These are phyloP conservation scores for Aspergillus steynii DNA, from an alignment of 495 filamentous ascomycete genomes.

Conservation along the genomic window DNA sequence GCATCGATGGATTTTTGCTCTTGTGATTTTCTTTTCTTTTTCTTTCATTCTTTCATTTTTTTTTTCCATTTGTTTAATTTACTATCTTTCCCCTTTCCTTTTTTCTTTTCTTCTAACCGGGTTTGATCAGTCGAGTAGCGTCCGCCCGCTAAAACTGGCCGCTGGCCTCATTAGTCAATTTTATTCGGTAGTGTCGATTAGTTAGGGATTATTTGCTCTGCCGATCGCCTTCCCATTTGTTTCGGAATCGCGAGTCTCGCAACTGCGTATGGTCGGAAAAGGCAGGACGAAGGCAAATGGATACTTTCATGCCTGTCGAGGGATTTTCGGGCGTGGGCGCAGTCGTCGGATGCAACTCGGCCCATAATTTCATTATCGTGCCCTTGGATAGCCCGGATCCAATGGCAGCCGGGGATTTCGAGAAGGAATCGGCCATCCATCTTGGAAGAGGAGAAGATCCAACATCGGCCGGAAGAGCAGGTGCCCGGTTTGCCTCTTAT, in stretches of 20 bases:
- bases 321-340: no score
- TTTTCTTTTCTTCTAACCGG: background rate
- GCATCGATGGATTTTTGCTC: background rate
- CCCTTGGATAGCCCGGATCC: no score
- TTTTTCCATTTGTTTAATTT: background rate
- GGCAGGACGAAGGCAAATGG: background rate
- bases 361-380: no score
- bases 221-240: background rate
- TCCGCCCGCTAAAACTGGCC: no score
- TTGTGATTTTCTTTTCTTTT: background rate
- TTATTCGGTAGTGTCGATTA: background rate
- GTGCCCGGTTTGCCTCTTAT: no score
- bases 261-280: background rate
- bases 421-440: no score
- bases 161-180: background rate
- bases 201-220: background rate
- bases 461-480: no score
- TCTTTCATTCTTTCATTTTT: background rate
- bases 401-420: no score
- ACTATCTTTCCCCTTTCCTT: constrained; percentile 6
- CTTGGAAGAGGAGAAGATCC: no score
- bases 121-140: constrained; percentile 16
- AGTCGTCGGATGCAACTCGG: no score
- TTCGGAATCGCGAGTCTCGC: background rate
- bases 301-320: no score